Evolutionary conservation across 176 grass and related monocot species (phyloP), one percentile per base, ranked within the genome.

Genomic region (Juncus effusus): DNA sequence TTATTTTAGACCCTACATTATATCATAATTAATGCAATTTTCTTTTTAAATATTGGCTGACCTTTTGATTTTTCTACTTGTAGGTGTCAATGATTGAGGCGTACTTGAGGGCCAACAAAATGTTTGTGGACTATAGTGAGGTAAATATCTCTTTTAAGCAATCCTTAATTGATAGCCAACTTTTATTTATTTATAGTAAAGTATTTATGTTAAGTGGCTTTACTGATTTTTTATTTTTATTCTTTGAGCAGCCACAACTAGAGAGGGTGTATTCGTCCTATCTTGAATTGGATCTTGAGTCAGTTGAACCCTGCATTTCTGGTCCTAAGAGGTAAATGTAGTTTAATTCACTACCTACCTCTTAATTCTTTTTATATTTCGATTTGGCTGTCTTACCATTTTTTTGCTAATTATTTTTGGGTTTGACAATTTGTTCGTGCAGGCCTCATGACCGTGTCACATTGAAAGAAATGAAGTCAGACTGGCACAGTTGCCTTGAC

Each of bases 371-470:
- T 2, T 59, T 28, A 59, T 69, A 42, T 47, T 50, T 50, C 14
- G 6, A 13, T 69, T 76, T 41, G 16, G 35, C 38, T 40, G 28
- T 36, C 7, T 5, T 4, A 28, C 1, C 59, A 64, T 10, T 59
- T 62, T 12, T 42, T 11, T 47, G 47, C 42, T 38, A 19, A 3
- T 40, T 45, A 70, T 70, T 16, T n/a, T 16, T 52, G 51, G 36
- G 54, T 49, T 56, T 67, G 44, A 47, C 51, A 72, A 73, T 61
- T 16, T 57, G 35, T 37, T 61, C 66, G 42, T 40, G 67, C 75
- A 99, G 94, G 71, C 94, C 94, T 49, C 94, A 99, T 82, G 94
- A 99, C 70, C 86, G 94, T 38, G 94, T 99, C 51, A 84, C 80
- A 45, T 79, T 99, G 51, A 99, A 93, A 81, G 85, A 84, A 76